Conservation (phyloP, 2,329 filamentous ascomycete genomes). For the Chrysoporthe puriensis region DNA sequence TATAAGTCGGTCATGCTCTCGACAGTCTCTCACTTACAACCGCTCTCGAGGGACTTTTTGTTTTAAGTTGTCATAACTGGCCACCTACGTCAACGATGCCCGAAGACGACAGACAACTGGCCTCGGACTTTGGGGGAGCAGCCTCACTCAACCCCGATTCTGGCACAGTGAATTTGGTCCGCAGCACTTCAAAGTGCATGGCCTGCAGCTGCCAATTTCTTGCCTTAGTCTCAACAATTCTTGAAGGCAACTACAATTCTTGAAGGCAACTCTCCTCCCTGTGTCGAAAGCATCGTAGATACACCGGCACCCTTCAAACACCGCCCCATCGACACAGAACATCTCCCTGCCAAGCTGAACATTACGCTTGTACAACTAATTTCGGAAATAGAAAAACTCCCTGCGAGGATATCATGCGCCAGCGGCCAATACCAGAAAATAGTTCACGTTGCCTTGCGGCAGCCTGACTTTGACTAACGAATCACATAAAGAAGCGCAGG, state of each 20-base stretch:
- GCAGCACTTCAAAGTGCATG: background rate
- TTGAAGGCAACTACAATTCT: background rate
- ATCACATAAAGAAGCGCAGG: background rate
- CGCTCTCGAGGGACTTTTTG: background rate
- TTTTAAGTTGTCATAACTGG: too few species aligned
- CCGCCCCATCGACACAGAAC: background rate
- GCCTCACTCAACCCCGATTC: background rate
- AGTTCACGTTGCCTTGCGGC: background rate
- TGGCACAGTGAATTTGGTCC: background rate
- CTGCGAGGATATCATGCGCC: background rate
- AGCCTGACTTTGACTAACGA: background rate
- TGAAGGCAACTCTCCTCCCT: background rate
- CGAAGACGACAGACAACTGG: background rate
- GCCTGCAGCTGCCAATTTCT: background rate
- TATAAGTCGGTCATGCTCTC: background rate
- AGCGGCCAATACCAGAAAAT: background rate
- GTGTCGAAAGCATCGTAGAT: background rate
- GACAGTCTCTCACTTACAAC: background rate
- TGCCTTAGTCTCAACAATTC: background rate
- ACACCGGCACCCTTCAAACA: background rate
- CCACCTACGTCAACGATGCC: background rate
- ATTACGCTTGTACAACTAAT: background rate
- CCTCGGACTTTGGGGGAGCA: background rate
- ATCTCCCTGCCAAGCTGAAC: background rate
- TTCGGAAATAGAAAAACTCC: background rate